These are phyloP conservation scores for Akanthomyces uredinophilus DNA, from an alignment of 2,329 filamentous ascomycete genomes.

Conservation along the genomic window DNA sequence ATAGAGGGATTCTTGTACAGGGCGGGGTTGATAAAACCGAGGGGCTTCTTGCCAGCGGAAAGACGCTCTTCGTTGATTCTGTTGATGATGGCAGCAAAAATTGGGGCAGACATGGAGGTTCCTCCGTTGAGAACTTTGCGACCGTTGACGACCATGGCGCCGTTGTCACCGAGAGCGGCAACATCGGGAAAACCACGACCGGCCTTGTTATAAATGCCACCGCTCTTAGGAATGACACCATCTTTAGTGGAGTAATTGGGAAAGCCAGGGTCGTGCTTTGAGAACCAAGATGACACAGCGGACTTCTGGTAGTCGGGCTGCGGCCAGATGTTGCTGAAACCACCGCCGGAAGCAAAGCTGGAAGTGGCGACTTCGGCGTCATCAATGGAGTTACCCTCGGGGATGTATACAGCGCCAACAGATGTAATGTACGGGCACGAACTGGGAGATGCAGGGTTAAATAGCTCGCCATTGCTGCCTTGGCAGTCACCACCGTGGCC, in stretches of 20 bases:
- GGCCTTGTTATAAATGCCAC: slow-evolving; percentile 32
- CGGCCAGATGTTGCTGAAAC: slow-evolving; percentile 38
- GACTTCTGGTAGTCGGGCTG: slow-evolving; percentile 41
- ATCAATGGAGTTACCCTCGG: slow-evolving; percentile 35
- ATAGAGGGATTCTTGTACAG: slow-evolving; percentile 14
- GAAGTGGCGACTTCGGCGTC: slow-evolving; percentile 40
- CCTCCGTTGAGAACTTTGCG: slow-evolving; percentile 17
- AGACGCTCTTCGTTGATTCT: slow-evolving; percentile 19
- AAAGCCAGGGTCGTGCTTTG: slow-evolving; percentile 32
- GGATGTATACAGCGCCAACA: slow-evolving; percentile 46
- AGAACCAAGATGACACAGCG: slow-evolving; percentile 33
- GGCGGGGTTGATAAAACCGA: slow-evolving; percentile 29
- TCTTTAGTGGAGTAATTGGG: slow-evolving; percentile 26
- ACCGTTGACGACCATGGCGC: slow-evolving; percentile 31
- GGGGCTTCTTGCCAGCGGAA: slow-evolving; percentile 28
- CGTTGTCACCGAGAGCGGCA: slow-evolving; percentile 40
- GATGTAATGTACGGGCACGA: slow-evolving; percentile 42
- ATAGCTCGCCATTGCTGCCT: slow-evolving; percentile 16
- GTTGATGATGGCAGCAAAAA: slow-evolving; percentile 19
- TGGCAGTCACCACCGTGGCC: slow-evolving; percentile 16
- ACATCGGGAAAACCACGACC: slow-evolving; percentile 37
- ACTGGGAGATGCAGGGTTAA: slow-evolving; percentile 33
- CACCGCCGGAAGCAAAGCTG: slow-evolving; percentile 29
- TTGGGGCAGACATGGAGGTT: slow-evolving; percentile 17
- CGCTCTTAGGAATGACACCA: slow-evolving; percentile 30